These are phyloP conservation scores for Nephelium lappaceum DNA, from an alignment of 345 rosid genomes.

Conservation along the genomic window DNA sequence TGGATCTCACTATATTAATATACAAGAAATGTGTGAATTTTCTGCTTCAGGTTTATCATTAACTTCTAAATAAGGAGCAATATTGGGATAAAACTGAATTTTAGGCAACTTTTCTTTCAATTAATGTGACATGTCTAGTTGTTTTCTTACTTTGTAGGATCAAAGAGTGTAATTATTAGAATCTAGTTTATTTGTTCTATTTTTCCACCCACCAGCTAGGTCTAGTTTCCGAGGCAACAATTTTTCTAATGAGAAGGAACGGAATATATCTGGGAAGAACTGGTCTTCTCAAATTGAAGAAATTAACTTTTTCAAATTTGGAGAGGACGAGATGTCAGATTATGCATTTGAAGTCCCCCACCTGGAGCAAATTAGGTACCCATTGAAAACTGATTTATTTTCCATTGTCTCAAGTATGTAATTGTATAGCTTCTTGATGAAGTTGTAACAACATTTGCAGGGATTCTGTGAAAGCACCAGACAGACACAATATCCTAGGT, in stretches of 20 bases:
- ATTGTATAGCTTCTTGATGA: slow-evolving; percentile 21
- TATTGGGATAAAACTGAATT: not conserved
- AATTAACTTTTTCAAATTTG: slow-evolving; percentile 35
- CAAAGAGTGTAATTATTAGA: slow-evolving; percentile 12
- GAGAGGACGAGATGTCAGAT: slow-evolving; percentile 33
- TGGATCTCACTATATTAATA: not conserved
- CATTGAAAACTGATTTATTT: slow-evolving; percentile 18
- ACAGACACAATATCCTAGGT: slow-evolving; percentile 54
- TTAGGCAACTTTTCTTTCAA: slow-evolving; percentile 3
- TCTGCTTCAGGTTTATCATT: not conserved
- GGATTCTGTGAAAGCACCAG: slow-evolving; percentile 39
- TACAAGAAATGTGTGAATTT: not conserved
- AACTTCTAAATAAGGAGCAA: not conserved
- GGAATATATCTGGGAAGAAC: slow-evolving; percentile 38
- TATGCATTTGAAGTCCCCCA: slow-evolving; percentile 40
- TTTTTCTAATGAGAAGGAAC: slow-evolving; percentile 39
- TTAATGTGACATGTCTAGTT: not conserved
- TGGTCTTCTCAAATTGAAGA: slow-evolving; percentile 36
- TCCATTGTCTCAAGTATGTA: slow-evolving; percentile 15
- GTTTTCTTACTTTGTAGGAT: slow-evolving; percentile 15
- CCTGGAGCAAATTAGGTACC: slow-evolving; percentile 54
- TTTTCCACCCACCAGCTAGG: slow-evolving; percentile 30
- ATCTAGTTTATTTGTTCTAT: slow-evolving; percentile 14
- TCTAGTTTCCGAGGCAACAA: slow-evolving; percentile 33
- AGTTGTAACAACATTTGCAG: slow-evolving; percentile 38